Evolutionary conservation across 495 filamentous ascomycete genomes (phyloP), one percentile per base, ranked within the genome.

Genomic region (Penicillium chermesinum): DNA sequence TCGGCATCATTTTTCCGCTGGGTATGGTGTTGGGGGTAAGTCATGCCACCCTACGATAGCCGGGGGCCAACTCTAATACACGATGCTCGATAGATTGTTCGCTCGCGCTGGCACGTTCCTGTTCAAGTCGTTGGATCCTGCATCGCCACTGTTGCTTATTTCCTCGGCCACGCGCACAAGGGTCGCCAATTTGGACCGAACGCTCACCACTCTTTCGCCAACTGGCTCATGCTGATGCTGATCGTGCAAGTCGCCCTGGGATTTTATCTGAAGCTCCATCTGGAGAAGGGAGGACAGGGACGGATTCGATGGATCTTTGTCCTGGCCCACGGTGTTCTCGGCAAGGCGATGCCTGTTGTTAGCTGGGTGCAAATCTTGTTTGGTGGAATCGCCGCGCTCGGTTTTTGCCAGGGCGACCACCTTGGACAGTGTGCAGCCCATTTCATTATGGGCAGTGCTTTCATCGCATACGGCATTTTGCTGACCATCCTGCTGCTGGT

Each of bases 391-490:
- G 89, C 91, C 1, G 78, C 88, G 35, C 70, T 96, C 48, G 93
- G 93, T n/a, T 97, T 95, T 71, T 98, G 93, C 63, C 84, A 85
- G 43, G 90, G 74, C 18, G 93, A 97, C 41, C 93, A 97, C 63
- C 58, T 89, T 14, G 91, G 91, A 5, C 94, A 98, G 70, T 98
- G 93, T 69, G 69, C 88, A 20, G 94, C 93, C 22, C 93, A 98
- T 66, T 97, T 97, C 61, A 97, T 97, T 62, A 97, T 98, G 94
- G 93, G 93, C 15, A 86, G 85, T 49, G 91, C 91, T 2, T 97
- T 98, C 65, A 95, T 98, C 52, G 93, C 77, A 38, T 97, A 97
- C 59, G 93, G 88, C 14, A 86, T 96, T 40, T 59, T 91, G 40
- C 75, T 98, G 52, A 91, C 88, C 2, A 85, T 96, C 37, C 70